Base-by-base conservation (phyloP, 1,284 basidiomycete species). In the Malassezia restricta region DNA sequence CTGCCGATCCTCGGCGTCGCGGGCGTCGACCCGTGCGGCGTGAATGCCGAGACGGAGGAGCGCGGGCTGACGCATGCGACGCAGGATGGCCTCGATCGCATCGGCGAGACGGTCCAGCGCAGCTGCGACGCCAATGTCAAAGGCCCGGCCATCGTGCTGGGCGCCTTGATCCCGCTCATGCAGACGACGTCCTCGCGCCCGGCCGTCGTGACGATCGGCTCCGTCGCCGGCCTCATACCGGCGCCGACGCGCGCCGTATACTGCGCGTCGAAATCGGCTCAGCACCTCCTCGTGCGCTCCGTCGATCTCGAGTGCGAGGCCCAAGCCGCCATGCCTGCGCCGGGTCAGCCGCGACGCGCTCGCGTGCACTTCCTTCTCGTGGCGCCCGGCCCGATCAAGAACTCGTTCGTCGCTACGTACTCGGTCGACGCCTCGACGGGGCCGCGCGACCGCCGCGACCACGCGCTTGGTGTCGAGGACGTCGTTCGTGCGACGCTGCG, bases 161-260 rank as follows among this genome's bases (percentile, higher is more conserved):
- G 75, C 0, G 68, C 74, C 6, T 76, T 78, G 61, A 40, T 91
- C 1, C 88, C 89, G 0, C 68, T 89, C 3, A 79, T 94, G 20
- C 77, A 81, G 15, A 75, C 77, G 15, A 81, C 82, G 0, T 91
- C 87, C 0, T 54, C 64, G 0, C 78, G 80, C 0, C 89, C 90
- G 0, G 81, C 85, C 0, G 78, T 92, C 38, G 80, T 86, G 35
- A 80, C 90, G 47, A 75, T 92, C 35, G 87, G 86, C 8, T 87
- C 84, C 6, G 77, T 86, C 4, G 88, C 84, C 3, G 82, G 86
- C 0, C 77, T 85, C 7, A 80, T 90, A 27, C 85, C 89, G 0
- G 82, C 89, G 0, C 90, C 90, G 0, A 88, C 86, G 0, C 83
- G 90, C 14, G 77, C 85, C 0, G 75, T 95, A 28, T 95, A 95